Conservation (phyloP, 306 rosid species). For the Medicago lupulina region DNA sequence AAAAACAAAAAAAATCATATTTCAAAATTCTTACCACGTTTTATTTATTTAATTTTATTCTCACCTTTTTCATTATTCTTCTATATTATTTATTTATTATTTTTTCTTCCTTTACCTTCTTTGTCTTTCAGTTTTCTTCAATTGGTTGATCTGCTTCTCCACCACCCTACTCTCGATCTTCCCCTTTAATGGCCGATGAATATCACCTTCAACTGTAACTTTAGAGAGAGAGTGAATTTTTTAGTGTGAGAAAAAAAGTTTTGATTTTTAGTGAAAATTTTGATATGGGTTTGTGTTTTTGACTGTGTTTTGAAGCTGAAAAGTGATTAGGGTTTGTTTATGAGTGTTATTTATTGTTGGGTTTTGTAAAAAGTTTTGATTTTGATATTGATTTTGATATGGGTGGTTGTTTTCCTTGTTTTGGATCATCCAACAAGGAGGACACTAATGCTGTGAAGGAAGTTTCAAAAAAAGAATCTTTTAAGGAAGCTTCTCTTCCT, state of each 20-base stretch:
- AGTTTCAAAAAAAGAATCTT: slow-evolving; percentile 73
- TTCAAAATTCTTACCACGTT: slow-evolving; percentile 20
- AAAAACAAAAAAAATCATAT: not conserved
- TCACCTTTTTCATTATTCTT: slow-evolving; percentile 4
- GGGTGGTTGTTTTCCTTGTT: slow-evolving; percentile 99
- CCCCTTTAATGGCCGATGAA: slow-evolving; percentile 54
- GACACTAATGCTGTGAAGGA: slow-evolving; percentile 66
- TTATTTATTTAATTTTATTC: not conserved
- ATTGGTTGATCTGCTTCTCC: slow-evolving; percentile 92
- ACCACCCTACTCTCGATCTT: slow-evolving; percentile 72
- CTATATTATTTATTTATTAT: slow-evolving; percentile 12
- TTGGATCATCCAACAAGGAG: slow-evolving; percentile 85
- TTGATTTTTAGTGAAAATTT: slow-evolving; percentile 50
- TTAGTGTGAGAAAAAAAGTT: slow-evolving; percentile 6
- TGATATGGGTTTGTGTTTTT: slow-evolving; percentile 50
- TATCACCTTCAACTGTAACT: slow-evolving; percentile 45
- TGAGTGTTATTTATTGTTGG: slow-evolving; percentile 49
- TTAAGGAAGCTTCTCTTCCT: slow-evolving; percentile 71
- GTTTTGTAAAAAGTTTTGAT: slow-evolving; percentile 46
- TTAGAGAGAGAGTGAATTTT: slow-evolving; percentile 26
- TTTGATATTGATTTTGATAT: slow-evolving; percentile 76
- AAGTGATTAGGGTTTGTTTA: slow-evolving; percentile 36
- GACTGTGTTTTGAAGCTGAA: slow-evolving; percentile 13
- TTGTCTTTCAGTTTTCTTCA: slow-evolving; percentile 66
- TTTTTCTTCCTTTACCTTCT: slow-evolving; percentile 59